Evolutionary conservation across 2,329 filamentous ascomycete species (phyloP).

Genomic region (Cordyceps militaris): DNA sequence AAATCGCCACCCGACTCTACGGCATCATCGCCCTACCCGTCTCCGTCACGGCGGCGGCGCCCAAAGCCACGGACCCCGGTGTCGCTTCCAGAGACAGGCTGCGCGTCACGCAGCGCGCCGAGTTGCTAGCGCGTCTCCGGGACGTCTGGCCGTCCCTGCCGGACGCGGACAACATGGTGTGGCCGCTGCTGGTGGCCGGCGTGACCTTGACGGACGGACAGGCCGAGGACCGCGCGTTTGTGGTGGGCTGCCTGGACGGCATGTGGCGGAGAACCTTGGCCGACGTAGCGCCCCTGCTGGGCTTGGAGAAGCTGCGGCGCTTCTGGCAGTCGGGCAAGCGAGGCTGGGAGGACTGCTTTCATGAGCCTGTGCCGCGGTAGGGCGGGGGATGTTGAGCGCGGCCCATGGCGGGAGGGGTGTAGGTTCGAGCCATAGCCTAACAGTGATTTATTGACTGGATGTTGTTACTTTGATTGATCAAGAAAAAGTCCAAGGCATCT

Average conservation of each 20-base stretch:
- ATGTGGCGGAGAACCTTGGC: not conserved
- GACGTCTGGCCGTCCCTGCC: not conserved
- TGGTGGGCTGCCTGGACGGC: not conserved
- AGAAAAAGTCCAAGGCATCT: too few relatives aligned
- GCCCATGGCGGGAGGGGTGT: not conserved
- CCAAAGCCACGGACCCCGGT: not conserved
- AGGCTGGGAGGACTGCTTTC: not conserved
- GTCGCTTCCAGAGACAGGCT: not conserved
- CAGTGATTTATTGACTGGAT: too few relatives aligned
- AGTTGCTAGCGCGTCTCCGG: not conserved
- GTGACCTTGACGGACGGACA: not conserved
- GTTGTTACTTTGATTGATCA: too few relatives aligned
- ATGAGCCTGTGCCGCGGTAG: not conserved
- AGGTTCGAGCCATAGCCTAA: not conserved
- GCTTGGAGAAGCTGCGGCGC: not conserved
- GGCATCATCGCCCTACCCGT: not conserved
- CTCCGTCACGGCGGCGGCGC: not conserved
- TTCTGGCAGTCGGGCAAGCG: not conserved
- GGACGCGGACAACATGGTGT: not conserved
- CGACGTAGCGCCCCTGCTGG: not conserved
- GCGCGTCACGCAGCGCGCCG: not conserved
- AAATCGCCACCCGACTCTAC: not conserved
- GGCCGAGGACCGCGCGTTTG: not conserved
- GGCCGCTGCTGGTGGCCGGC: not conserved
- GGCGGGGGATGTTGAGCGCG: not conserved